Base-by-base conservation (phyloP, 148 eudicot species). In the Heliosperma pusillum region DNA sequence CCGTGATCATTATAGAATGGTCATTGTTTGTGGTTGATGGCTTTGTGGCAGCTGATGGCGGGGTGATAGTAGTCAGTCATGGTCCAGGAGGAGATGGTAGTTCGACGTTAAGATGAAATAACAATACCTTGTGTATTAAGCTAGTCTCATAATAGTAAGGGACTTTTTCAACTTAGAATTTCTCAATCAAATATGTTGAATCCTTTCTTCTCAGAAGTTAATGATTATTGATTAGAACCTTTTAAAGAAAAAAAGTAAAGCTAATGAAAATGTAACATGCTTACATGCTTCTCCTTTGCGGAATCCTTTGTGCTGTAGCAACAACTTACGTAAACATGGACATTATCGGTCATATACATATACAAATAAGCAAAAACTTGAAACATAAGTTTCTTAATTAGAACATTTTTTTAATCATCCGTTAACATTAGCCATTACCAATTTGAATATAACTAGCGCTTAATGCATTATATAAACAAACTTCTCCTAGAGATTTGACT, bases 401-500 rank as follows among this genome's bases (percentile, higher is more conserved):
- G 30, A 59, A 52, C 55, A 70, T 45, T 61, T 70, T 76, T 69
- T 25, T 78, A 63, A 36, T 78, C 80, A 9, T 71, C 44, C 59
- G 24, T 72, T 53, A 17, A 53, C 66, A 56, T 64, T 78, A 10
- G 22, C 45, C 12, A 30, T 19, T 42, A 24, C 55, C 60, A 63
- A 78, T 50, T 29, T 19, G 29, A 52, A 64, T 62, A 15, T 16
- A 78, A 16, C 12, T 47, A 40, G 17, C 16, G 0, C 65, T 20
- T 72, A 57, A 72, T 74, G n/a, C 33, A 56, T 64, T 74, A 74
- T 74, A 74, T 74, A 74, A 79, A 20, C 81, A 73, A 59, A 74
- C 81, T 65, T 73, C 50, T 72, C 64, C 80, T 73, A 42, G 73
- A 66, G 73, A 73, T 73, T n/a, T 67, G 69, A n/a, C n/a, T n/a